phyloP scores from a whole-genome alignment of 345 rosid genomes.

The Eucalyptus rudis region DNA sequence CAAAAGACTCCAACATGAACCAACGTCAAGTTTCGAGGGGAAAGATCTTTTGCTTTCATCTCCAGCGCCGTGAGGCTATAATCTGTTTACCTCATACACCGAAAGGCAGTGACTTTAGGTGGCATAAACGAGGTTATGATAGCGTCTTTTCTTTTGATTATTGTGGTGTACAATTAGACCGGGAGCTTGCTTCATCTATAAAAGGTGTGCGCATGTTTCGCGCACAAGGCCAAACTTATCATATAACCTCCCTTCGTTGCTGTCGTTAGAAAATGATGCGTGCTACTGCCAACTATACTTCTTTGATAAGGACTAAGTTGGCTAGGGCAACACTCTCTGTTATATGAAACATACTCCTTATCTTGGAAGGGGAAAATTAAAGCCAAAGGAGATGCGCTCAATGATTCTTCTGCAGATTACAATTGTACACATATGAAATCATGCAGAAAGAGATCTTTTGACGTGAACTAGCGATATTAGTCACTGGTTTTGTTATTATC shows the following conservation, averaged over 20 bases:
- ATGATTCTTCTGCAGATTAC: background rate
- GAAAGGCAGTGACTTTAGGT: background rate
- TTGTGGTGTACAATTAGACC: background rate
- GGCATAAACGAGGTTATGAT: background rate
- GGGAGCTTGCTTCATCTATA: background rate
- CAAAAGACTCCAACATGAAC: background rate
- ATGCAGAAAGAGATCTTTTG: background rate
- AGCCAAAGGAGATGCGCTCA: background rate
- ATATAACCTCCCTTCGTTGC: background rate
- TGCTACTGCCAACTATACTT: background rate
- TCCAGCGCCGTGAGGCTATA: background rate
- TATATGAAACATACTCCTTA: background rate
- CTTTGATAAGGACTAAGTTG: background rate
- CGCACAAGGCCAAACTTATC: background rate
- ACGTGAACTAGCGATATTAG: background rate
- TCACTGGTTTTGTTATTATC: background rate
- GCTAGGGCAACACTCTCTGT: background rate
- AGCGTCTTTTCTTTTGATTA: background rate
- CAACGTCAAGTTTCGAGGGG: background rate
- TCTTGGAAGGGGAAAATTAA: too few relatives aligned
- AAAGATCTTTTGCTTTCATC: background rate
- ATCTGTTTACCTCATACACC: background rate
- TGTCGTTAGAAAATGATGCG: background rate
- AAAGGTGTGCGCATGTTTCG: background rate
- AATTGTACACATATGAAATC: background rate